Base-by-base conservation (phyloP, 768 basidiomycete species). In the Russula vinacea region DNA sequence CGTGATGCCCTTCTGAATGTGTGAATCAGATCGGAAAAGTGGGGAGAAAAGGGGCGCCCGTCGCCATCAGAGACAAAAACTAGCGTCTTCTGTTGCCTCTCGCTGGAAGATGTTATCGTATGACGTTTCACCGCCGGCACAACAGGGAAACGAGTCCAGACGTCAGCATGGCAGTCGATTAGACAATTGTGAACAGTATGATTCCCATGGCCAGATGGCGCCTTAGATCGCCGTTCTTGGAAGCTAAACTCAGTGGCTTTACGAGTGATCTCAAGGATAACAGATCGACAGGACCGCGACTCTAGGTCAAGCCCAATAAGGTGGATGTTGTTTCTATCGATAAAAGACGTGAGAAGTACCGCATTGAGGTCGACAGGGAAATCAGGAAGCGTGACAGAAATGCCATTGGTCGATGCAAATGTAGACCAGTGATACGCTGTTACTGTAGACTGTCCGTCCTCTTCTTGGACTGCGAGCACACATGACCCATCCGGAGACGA, bases 401-500 rank as follows among this genome's bases (percentile, higher is more conserved):
- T 80, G 17, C 84, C 84, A 11, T 74, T 69, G 0, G 77, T 74
- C 0, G 81, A 79, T 2, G 84, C 85, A 62, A 87, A 84, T 0
- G 83, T 82, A 5, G 73, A 74, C 82, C 81, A 84, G 67, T 86
- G 86, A 65, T 81, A 84, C 0, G 80, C 79, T 2, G 72, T 76
- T 2, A 81, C 40, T 49, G 57, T 49, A 10, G 39, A 26, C 5
- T 17, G n/a, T 0, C 47, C 53, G 9, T 65, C 35, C 19, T 45
- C 22, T n/a, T 67, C 35, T 24, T 77, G 74, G 3, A 75, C 64
- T 1, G 77, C 70, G 37, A 85, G 55, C n/a, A 84, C 67, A 65
- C 83, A 85, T 26, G 84, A 76, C 0, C 83, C 84, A 65, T 86
- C 84, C 0, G 84, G 83, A 0, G 84, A 77, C 0, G 83, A 78